Base-by-base conservation (phyloP, 306 rosid species). In the Corylus heterophylla region DNA sequence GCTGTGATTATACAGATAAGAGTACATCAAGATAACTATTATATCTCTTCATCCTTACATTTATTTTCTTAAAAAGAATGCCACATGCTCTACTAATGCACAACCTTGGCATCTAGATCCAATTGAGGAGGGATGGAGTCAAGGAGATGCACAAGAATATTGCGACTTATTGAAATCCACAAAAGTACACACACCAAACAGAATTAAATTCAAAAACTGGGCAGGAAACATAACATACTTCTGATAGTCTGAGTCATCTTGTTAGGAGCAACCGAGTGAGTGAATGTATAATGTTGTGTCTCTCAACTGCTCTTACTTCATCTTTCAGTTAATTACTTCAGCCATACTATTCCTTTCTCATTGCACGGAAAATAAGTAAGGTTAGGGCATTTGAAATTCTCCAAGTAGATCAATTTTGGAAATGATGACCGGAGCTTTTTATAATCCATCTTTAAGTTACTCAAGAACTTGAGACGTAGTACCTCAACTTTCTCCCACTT, bases 301-400 rank as follows among this genome's bases (percentile, higher is more conserved):
- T 42, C 45, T 0, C 45, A 61, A 61, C 17, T 27, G 18, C 42
- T 61, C 39, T 27, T 11, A 61, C 12, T 61, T 16, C 25, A 27
- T 12, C 14, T 9, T 42, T 42, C 45, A 42, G 7, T 61, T 61
- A 1, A 27, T 18, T 39, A 39, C 18, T 7, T 13, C 8, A 70
- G 31, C 78, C 78, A 51, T 2, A 42, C 20, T 1, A 42, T 35
- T 7, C 83, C 78, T 25, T 16, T 42, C 20, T 22, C 77, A 22
- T 79, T 4, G 48, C 73, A 79, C 5, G 78, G 83, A 52, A 61
- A 51, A 56, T 73, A 63, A 25, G 78, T 79, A 47, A 74, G 18
- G 27, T 50, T 39, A 39, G 78, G 78, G 74, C 78, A 79, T 4
- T 75, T 50, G 64, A 51, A 54, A 63, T 63, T 79, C 78, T 79